Percentiles rank a stretch among this genome's conserved stretches.
Conservation (phyloP, 1,284 basidiomycete species). For the Clitocybe nebularis region DNA sequence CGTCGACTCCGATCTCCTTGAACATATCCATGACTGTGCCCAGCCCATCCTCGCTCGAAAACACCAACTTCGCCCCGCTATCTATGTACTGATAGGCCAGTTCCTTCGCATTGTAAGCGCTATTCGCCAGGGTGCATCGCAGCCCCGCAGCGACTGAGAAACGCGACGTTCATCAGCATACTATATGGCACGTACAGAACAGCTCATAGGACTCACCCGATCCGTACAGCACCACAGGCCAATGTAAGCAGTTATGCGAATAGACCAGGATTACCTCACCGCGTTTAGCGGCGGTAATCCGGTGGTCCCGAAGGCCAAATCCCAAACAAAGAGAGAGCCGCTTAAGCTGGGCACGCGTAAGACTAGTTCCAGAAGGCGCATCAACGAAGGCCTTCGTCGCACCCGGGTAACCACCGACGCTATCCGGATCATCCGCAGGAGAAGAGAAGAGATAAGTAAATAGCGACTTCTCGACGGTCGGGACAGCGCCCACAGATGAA, state of each 20-base stretch:
- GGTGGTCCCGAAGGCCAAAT: conserved; percentile 45
- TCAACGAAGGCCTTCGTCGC: conserved; percentile 62
- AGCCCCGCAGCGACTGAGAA: conserved; percentile 47
- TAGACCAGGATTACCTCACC: conserved; percentile 51
- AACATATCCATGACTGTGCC: conserved; percentile 42
- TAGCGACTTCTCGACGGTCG: conserved; percentile 37
- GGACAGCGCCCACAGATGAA: conserved; percentile 32
- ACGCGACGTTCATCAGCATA: not conserved
- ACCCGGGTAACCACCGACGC: conserved; percentile 39
- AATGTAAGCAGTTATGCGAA: conserved; percentile 60
- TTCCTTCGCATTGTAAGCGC: conserved; percentile 40
- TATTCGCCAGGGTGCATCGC: conserved; percentile 43
- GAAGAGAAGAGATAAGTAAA: conserved; percentile 49
- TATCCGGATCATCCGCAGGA: conserved; percentile 20
- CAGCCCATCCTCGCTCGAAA: conserved; percentile 51
- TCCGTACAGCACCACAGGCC: conserved; percentile 60
- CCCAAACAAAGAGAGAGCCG: conserved; percentile 54
- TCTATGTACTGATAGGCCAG: conserved; percentile 50
- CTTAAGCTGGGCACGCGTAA: conserved; percentile 56
- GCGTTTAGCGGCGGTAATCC: conserved; percentile 27
- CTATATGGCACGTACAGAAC: not conserved
- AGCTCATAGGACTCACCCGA: conserved; percentile 25
- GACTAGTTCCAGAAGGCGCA: conserved; percentile 48
- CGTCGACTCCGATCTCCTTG: conserved; percentile 32
- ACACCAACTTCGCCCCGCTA: conserved; percentile 49